These are phyloP conservation scores for Mortierella sp. DNA, from an alignment of 371 early-diverging fungal genomes.

Conservation along the genomic window DNA sequence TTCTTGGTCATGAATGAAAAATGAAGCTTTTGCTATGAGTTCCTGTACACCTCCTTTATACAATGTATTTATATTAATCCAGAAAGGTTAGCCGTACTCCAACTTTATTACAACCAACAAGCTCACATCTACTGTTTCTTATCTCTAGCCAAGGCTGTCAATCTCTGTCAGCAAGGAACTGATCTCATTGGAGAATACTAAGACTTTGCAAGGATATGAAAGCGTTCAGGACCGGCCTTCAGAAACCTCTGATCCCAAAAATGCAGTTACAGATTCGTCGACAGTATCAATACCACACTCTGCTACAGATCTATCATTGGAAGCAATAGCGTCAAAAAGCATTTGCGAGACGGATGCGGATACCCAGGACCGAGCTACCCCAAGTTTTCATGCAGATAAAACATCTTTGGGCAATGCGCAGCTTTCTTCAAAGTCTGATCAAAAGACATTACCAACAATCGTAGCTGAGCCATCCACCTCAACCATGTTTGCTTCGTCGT, in stretches of 20 bases:
- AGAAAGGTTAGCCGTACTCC: too few relatives aligned
- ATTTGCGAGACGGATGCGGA: slow-evolving; percentile 10
- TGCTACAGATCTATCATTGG: background rate
- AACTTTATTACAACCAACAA: background rate
- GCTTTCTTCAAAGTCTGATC: background rate
- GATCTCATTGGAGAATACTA: slow-evolving; percentile 16
- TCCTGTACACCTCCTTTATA: too few relatives aligned
- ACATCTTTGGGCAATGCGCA: slow-evolving; percentile 3
- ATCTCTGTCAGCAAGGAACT: slow-evolving; percentile 42
- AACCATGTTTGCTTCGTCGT: slow-evolving; percentile 4
- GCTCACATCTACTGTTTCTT: background rate
- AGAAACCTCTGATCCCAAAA: slow-evolving; percentile 1
- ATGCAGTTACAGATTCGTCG: background rate
- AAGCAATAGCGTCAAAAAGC: background rate
- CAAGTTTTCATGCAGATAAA: slow-evolving; percentile 3
- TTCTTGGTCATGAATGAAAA: background rate
- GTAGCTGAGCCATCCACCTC: too few relatives aligned
- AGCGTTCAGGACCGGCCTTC: slow-evolving; percentile 6
- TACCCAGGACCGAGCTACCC: slow-evolving; percentile 26
- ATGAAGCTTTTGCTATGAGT: background rate
- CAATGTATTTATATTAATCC: too few relatives aligned
- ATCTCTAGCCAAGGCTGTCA: slow-evolving; percentile 60
- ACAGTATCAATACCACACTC: slow-evolving; percentile 1
- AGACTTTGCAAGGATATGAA: background rate
- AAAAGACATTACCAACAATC: slow-evolving; percentile 1